Conservation (phyloP, 495 filamentous ascomycete genomes). For the Friedmanniomyces simplex region DNA sequence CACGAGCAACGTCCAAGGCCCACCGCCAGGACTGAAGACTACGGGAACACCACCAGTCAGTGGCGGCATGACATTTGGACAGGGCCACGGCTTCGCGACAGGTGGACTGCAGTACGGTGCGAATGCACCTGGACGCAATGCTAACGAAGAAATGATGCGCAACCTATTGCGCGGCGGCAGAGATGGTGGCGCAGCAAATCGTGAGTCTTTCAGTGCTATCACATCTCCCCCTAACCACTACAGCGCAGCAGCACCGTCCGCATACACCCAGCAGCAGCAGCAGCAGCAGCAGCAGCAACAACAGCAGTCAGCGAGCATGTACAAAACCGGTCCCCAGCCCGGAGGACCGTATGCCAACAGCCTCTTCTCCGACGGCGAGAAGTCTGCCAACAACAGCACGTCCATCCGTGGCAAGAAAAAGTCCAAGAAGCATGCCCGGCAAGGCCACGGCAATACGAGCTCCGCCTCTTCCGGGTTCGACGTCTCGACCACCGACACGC, state of each 20-base stretch:
- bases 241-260: conserved; percentile 43
- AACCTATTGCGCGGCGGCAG: conserved; percentile 58
- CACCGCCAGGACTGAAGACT: conserved; percentile 90
- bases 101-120: conserved; percentile 60
- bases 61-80: conserved; percentile 64
- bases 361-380: conserved; percentile 32
- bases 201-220: conserved; percentile 67
- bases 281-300: too few species aligned
- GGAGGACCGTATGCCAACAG: not conserved
- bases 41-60: conserved; percentile 81
- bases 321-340: not conserved
- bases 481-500: conserved; percentile 69
- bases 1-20: conserved; percentile 65
- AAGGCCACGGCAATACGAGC: conserved; percentile 95
- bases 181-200: conserved; percentile 60
- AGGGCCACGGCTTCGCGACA: conserved; percentile 61
- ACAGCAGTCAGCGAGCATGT: not conserved
- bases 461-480: conserved; percentile 98
- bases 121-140: conserved; percentile 56
- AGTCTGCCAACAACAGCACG: conserved; percentile 77
- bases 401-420: conserved; percentile 57
- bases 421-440: conserved; percentile 99
- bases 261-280: not conserved
- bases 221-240: conserved; percentile 12
- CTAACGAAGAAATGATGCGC: conserved; percentile 67